A percentile compares a stretch with the other conserved stretches of the same genome.
These are phyloP conservation scores for Erysimum cheiri DNA, from an alignment of 441 rosid species.

Conservation along the genomic window DNA sequence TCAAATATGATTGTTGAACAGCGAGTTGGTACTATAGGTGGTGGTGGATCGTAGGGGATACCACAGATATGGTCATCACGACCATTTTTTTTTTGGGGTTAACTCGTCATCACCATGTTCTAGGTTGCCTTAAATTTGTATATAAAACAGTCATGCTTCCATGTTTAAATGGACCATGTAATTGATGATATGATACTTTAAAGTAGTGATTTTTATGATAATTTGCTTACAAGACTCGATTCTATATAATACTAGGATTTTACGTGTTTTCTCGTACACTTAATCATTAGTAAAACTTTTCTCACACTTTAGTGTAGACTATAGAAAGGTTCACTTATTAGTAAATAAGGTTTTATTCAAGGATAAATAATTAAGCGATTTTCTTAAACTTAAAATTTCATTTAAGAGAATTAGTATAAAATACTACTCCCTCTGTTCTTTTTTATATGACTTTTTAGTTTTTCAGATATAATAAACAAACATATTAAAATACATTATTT, in stretches of 20 bases:
- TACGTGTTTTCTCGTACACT: not conserved
- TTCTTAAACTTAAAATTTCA: not conserved
- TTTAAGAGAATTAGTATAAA: no score
- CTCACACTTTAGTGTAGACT: not conserved
- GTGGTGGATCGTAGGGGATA: not conserved
- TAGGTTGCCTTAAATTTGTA: not conserved
- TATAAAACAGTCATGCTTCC: not conserved
- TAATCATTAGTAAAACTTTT: not conserved
- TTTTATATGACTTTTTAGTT: no score
- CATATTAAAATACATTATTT: no score
- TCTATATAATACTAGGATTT: not conserved
- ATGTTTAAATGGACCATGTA: not conserved
- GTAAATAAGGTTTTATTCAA: not conserved
- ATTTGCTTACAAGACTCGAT: not conserved
- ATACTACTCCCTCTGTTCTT: no score
- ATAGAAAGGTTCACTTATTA: not conserved
- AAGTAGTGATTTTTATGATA: not conserved
- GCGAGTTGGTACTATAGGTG: not conserved
- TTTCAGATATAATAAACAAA: no score
- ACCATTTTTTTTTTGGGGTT: no score
- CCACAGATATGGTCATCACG: not conserved
- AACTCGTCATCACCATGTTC: not conserved
- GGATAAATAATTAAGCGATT: not conserved
- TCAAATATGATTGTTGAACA: not conserved
- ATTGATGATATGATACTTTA: not conserved